phyloP scores from a whole-genome alignment of 768 basidiomycete genomes.

The Pleurotus giganteus region DNA sequence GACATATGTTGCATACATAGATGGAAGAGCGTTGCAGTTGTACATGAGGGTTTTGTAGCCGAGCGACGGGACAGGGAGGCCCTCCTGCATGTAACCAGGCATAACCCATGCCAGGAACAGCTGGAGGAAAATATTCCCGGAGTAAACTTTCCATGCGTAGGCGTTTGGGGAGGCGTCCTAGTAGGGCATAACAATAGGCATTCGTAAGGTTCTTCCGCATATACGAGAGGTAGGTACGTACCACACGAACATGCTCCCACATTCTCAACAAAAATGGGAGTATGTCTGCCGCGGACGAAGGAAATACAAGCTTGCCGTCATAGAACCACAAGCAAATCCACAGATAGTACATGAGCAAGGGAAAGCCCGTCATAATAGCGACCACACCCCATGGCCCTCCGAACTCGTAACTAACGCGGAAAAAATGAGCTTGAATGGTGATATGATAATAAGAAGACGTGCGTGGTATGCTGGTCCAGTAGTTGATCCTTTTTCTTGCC shows the following conservation, averaged over 20 bases:
- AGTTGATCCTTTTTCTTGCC: slow-evolving; percentile 73
- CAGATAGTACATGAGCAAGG: slow-evolving; percentile 95
- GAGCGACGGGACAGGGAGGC: slow-evolving; percentile 93
- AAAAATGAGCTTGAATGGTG: slow-evolving; percentile 8
- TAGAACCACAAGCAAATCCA: slow-evolving; percentile 98
- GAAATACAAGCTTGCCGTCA: slow-evolving; percentile 77
- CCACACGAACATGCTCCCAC: slow-evolving; percentile 82
- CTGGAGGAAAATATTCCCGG: slow-evolving; percentile 84
- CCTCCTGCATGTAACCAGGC: slow-evolving; percentile 91
- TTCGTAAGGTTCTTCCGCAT: not conserved
- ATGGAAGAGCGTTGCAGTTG: slow-evolving; percentile 92
- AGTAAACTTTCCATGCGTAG: slow-evolving; percentile 90
- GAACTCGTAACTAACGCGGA: slow-evolving; percentile 78
- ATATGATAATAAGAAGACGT: slow-evolving; percentile 18
- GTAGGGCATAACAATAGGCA: not conserved
- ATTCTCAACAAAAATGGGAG: slow-evolving; percentile 76
- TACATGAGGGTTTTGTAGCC: slow-evolving; percentile 91
- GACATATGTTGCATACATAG: slow-evolving; percentile 78
- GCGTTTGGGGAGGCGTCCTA: slow-evolving; percentile 90
- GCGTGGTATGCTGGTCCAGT: slow-evolving; percentile 70
- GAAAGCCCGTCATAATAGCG: slow-evolving; percentile 94
- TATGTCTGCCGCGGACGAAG: slow-evolving; percentile 66
- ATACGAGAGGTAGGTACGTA: slow-evolving; percentile 28
- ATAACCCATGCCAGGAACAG: slow-evolving; percentile 87
- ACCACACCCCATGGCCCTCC: slow-evolving; percentile 90